These are phyloP conservation scores for Rhizopus arrhizus DNA, from an alignment of 371 early-diverging fungal genomes.

Conservation along the genomic window DNA sequence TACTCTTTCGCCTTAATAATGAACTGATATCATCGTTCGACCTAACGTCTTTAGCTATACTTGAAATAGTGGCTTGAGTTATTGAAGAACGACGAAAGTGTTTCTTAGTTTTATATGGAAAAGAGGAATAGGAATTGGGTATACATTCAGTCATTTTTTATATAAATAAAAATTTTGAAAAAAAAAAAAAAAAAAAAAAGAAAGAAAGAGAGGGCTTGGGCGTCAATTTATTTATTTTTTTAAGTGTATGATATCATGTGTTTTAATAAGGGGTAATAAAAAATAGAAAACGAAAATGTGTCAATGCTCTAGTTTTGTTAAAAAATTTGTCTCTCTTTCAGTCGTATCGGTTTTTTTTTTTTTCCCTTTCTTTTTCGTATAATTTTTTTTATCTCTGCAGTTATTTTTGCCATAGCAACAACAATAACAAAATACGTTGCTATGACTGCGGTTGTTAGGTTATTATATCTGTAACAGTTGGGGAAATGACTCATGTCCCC, in stretches of 20 bases:
- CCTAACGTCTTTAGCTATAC: conserved; percentile 26
- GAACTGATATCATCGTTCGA: conserved; percentile 10
- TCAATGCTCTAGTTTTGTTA: too few species aligned
- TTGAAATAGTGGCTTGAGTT: conserved; percentile 26
- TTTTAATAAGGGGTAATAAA: not conserved
- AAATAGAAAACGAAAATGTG: not conserved
- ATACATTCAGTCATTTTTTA: not conserved
- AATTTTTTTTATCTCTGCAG: too few species aligned
- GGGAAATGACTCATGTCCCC: too few species aligned
- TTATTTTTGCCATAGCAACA: too few species aligned
- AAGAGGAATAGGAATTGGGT: not conserved
- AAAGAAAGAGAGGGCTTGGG: not conserved
- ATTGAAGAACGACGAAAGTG: conserved; percentile 22
- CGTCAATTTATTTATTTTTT: not conserved
- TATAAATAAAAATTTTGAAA: not conserved
- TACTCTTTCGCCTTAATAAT: not conserved
- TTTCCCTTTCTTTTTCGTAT: too few species aligned
- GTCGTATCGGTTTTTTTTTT: too few species aligned
- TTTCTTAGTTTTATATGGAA: not conserved
- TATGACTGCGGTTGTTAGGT: too few species aligned
- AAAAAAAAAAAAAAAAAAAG: not conserved
- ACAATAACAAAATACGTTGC: too few species aligned
- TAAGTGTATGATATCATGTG: conserved; percentile 1
- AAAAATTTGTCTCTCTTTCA: too few species aligned
- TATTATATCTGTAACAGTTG: too few species aligned